Conservation (phyloP, 2,329 filamentous ascomycete species). For the Penicillium rolfsii region DNA sequence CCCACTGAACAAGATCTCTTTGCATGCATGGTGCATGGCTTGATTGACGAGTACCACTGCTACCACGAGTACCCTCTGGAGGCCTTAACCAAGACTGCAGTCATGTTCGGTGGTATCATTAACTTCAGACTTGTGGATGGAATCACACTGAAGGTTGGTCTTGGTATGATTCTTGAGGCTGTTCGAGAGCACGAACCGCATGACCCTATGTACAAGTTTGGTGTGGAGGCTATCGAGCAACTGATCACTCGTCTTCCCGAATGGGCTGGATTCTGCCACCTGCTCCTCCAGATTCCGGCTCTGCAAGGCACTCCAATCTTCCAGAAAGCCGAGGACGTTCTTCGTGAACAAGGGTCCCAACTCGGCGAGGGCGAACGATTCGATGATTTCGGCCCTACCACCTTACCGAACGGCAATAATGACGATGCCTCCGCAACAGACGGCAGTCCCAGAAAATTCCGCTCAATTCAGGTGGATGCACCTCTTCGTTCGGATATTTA, state of each 20-base stretch:
- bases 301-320: slow-evolving; percentile 84
- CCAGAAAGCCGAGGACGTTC: slow-evolving; percentile 78
- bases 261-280: slow-evolving; percentile 93
- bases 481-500: slow-evolving; percentile 66
- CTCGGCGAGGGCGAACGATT: slow-evolving; percentile 57
- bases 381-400: slow-evolving; percentile 38
- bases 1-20: slow-evolving; percentile 90
- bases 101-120: slow-evolving; percentile 95
- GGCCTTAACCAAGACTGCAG: slow-evolving; percentile 90
- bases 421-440: slow-evolving; percentile 66
- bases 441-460: slow-evolving; percentile 70
- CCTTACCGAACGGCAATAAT: slow-evolving; percentile 70
- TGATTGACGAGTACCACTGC: slow-evolving; percentile 96
- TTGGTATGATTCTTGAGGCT: slow-evolving; percentile 97
- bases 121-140: slow-evolving; percentile 89
- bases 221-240: slow-evolving; percentile 90
- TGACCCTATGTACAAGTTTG: slow-evolving; percentile 96
- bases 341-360: slow-evolving; percentile 66
- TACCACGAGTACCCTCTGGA: slow-evolving; percentile 96
- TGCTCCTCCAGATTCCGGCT: slow-evolving; percentile 78
- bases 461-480: slow-evolving; percentile 75
- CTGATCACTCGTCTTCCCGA: slow-evolving; percentile 80
- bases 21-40: slow-evolving; percentile 95
- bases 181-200: slow-evolving; percentile 82
- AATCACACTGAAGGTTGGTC: slow-evolving; percentile 87